phyloP scores from a whole-genome alignment of 257 asterid species.

The Petunia axillaris region DNA sequence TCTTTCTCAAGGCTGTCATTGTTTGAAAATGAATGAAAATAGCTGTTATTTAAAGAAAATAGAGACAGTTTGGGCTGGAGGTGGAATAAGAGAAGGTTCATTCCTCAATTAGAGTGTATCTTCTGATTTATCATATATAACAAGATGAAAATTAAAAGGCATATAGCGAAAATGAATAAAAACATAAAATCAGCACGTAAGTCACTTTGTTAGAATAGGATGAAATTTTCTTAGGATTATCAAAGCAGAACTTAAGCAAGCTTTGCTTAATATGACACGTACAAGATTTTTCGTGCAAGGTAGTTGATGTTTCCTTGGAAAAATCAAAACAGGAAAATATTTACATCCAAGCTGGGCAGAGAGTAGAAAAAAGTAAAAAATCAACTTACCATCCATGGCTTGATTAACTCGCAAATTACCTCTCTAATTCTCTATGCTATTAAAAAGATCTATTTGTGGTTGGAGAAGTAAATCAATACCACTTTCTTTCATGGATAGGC shows the following conservation, averaged over 20 bases:
- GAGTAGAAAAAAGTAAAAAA: not conserved
- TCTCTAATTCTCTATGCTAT: not conserved
- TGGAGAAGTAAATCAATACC: not conserved
- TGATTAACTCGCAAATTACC: not conserved
- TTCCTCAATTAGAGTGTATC: not conserved
- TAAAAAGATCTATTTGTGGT: not conserved
- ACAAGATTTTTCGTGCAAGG: no score
- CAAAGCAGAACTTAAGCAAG: no score
- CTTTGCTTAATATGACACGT: no score
- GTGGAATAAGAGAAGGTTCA: not conserved
- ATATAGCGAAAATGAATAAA: not conserved
- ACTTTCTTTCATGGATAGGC: not conserved
- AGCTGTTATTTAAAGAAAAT: not conserved
- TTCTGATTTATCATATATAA: not conserved
- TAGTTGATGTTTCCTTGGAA: no score
- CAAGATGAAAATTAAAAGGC: not conserved
- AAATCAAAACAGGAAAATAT: no score
- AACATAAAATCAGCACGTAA: not conserved
- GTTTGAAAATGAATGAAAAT: conserved; percentile 20
- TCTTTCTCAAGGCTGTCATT: conserved; percentile 87
- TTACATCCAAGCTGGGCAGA: not conserved
- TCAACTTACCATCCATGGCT: not conserved
- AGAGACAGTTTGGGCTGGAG: not conserved
- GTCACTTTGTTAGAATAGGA: no score
- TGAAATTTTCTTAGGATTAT: no score